Conservation (phyloP, 345 rosid genomes). For the Passiflora organensis region DNA sequence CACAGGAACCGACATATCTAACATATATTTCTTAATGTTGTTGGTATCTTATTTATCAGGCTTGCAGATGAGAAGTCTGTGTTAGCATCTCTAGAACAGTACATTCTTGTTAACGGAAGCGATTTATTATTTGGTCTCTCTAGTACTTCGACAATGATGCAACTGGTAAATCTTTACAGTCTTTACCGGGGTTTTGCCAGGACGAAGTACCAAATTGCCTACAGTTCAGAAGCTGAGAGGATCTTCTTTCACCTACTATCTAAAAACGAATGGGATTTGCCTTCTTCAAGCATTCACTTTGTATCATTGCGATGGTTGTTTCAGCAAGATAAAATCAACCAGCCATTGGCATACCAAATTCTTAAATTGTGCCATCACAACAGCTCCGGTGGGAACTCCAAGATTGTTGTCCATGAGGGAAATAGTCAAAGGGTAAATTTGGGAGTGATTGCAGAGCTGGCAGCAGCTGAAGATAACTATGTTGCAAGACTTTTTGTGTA, state of each 20-base stretch:
- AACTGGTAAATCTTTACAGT: conserved; percentile 70
- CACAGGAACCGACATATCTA: background rate
- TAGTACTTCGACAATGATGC: conserved; percentile 27
- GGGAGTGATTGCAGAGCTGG: conserved; percentile 55
- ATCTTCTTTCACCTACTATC: conserved; percentile 52
- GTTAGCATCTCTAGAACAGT: conserved; percentile 76
- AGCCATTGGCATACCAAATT: conserved; percentile 53
- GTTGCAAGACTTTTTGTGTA: conserved; percentile 46
- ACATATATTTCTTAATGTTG: background rate
- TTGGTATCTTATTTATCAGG: conserved; percentile 45
- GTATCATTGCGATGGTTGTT: conserved; percentile 73
- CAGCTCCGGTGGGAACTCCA: conserved; percentile 12
- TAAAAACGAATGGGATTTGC: conserved; percentile 68
- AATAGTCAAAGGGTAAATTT: conserved; percentile 29
- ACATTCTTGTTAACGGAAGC: conserved; percentile 56
- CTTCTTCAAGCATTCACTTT: conserved; percentile 53
- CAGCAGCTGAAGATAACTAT: conserved; percentile 56
- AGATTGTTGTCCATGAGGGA: conserved; percentile 26
- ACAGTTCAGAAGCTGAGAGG: conserved; percentile 91
- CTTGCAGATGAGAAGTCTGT: conserved; percentile 77
- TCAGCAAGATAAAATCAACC: conserved; percentile 67
- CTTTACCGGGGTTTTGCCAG: conserved; percentile 51
- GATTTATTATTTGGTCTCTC: conserved; percentile 22
- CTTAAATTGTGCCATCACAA: conserved; percentile 43
- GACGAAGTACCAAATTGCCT: conserved; percentile 47